Percentiles rank a stretch among this genome's conserved stretches.
Conservation (phyloP, 345 rosid species). For the Cardamine chenopodiifolia region DNA sequence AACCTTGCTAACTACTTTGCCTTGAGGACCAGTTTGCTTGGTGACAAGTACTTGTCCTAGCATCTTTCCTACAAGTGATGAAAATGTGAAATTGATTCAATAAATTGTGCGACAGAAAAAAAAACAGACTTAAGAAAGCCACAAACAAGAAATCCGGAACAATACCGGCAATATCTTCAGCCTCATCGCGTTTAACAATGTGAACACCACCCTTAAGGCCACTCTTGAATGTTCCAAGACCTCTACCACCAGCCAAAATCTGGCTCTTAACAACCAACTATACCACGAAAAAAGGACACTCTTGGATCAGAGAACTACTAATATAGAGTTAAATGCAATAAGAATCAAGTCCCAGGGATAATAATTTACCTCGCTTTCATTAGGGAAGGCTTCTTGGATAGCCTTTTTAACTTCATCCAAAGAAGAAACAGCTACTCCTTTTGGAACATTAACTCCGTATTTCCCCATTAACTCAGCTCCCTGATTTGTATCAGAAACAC, state of each 20-base stretch:
- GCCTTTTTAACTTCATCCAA: constrained; percentile 65
- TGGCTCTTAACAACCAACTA: constrained; percentile 98
- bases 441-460: constrained; percentile 90
- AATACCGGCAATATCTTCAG: constrained; percentile 80
- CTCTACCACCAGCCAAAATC: constrained; percentile 99
- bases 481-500: constrained; percentile 40
- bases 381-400: constrained; percentile 62
- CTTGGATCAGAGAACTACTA: neutral
- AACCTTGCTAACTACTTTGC: constrained; percentile 99
- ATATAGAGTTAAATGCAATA: neutral
- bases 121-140: neutral
- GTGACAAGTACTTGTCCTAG: constrained; percentile 96
- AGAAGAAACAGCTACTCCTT: constrained; percentile 81
- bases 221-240: constrained; percentile 84
- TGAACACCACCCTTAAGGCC: constrained; percentile 98
- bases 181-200: constrained; percentile 75
- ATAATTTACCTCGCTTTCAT: constrained; percentile 62
- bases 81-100: constrained; percentile 9
- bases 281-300: constrained; percentile 22
- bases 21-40: constrained; percentile 95
- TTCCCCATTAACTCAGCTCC: constrained; percentile 96
- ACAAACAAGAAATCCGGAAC: neutral
- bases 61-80: constrained; percentile 75
- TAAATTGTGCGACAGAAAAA: neutral
- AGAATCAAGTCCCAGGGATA: neutral